Evolutionary conservation across 208 protist species (phyloP), one percentile per base, ranked within the genome.

Genomic region (Leishmania tropica): DNA sequence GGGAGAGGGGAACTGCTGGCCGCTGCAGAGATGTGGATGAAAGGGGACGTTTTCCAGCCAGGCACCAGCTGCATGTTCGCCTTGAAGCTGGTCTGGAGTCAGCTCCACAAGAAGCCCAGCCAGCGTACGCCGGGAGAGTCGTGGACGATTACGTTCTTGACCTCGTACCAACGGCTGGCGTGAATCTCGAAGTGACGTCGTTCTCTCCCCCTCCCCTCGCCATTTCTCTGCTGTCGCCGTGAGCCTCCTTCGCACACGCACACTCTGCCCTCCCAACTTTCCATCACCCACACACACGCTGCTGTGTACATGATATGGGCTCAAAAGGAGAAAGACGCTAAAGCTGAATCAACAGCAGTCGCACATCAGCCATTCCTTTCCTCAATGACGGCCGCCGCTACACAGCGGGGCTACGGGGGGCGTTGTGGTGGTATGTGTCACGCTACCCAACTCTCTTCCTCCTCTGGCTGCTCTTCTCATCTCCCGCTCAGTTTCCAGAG

Each of bases 81-180:
- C 13, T 78, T 85, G 37, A 53, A 73, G 24, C 62, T 93, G 54
- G 76, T 71, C 40, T 93, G 85, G 85, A 88, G 68, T 47, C 72
- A 88, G 53, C 85, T 93, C 35, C 85, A 93, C 74, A 82, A 87
- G 75, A 83, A 88, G 85, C 40, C 64, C 3, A 80, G 62, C 21
- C 74, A 79, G 47, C 76, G 81, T 28, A 67, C 31, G 15, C 28
- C 70, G 4, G 37, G 40, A 15, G 79, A 84, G 64, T 45, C 28
- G 77, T 93, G 87, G 89, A 72, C 84, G 24, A 76, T 93, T 10
- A 89, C 84, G 17, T 78, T 87, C 11, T 78, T 93, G 42, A 81
- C 81, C 40, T 85, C 82, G 24, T 93, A 88, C 79, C 84, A 80
- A 24, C 76, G 79, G 56, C 80, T 92, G 21, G 42, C 79, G 42